A percentile compares a stretch with the other conserved stretches of the same genome.
These are phyloP conservation scores for Gloeophyllum trabeum DNA, from an alignment of 768 basidiomycete species.

Conservation along the genomic window DNA sequence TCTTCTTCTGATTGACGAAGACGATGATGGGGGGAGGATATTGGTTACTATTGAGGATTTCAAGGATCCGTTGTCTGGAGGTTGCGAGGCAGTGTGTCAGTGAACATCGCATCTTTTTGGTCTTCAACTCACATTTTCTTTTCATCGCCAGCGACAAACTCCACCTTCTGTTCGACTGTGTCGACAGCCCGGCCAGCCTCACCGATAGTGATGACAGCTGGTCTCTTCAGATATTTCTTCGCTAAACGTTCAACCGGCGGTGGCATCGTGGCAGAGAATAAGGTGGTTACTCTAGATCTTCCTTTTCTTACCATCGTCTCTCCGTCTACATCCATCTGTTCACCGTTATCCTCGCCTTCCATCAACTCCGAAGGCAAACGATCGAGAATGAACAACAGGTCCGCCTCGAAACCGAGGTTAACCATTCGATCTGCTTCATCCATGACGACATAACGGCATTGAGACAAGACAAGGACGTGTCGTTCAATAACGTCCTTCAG, in stretches of 20 bases:
- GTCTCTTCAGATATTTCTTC: constrained; percentile 85
- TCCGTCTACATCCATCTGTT: constrained; percentile 72
- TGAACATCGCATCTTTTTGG: neutral
- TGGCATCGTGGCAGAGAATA: constrained; percentile 99
- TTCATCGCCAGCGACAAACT: constrained; percentile 87
- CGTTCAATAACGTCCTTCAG: constrained; percentile 96
- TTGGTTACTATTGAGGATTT: constrained; percentile 82
- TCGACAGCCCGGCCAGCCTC: constrained; percentile 97
- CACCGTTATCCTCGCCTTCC: constrained; percentile 72
- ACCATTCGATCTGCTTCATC: constrained; percentile 99
- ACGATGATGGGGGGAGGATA: constrained; percentile 91
- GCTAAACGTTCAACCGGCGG: constrained; percentile 92
- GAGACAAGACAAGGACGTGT: constrained; percentile 88
- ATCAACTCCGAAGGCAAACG: constrained; percentile 80
- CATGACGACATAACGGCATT: constrained; percentile 99
- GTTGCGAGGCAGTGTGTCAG: constrained; percentile 7
- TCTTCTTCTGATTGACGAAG: constrained; percentile 99
- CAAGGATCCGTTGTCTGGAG: constrained; percentile 68
- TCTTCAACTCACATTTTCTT: constrained; percentile 89
- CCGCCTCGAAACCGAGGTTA: constrained; percentile 90
- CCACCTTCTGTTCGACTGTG: constrained; percentile 93
- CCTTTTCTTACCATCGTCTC: constrained; percentile 58
- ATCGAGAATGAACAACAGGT: constrained; percentile 91
- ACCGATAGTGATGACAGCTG: constrained; percentile 95
- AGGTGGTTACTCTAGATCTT: constrained; percentile 82